Evolutionary conservation across 352 stramenopile species (phyloP), one percentile per base, ranked within the genome.

Genomic region (Pythium aristosporum): DNA sequence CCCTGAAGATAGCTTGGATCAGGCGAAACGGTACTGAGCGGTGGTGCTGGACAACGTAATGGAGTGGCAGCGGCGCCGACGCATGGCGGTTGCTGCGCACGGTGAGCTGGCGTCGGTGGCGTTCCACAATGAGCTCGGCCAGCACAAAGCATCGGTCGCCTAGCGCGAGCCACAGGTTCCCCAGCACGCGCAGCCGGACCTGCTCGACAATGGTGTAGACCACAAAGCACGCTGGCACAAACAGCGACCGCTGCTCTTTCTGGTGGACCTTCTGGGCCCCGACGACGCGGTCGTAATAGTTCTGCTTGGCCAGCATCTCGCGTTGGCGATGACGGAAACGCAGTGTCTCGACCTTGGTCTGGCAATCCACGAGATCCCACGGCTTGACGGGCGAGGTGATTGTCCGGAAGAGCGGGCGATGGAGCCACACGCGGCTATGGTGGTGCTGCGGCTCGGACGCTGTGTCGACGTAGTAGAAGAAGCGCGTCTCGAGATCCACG

Each of bases 391-490:
- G 61, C 1, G 76, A 82, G 9, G 68, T 76, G 12, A 61, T 68
- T 0, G 63, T 73, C 0, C 49, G 68, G 43, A 76, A 83, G 21
- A 89, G 16, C 2, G 80, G 80, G 4, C 78, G 75, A 5, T 72
- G 68, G 2, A 89, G 74, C 30, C 74, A 60, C 16, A 90, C 47
- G 12, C 67, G 47, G 3, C 65, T 72, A 12, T 30, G 25, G 25
- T 30, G 25, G 25, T 30, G 1, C 25, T 30, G 25, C 25, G 25
- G 25, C 25, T 60, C 76, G 10, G 72, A 23, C 11, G 65, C 56
- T 0, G 34, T 74, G 56, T 92, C 77, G 9, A 78, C 67, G 43
- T 87, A 92, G 67, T 89, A 92, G 53, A 72, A 88, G n/a, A 85
- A 61, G 0, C 41, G 57, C 10, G 83, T 89, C 9, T 70, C 50